Evolutionary conservation across 1,284 basidiomycete species (phyloP).

Genomic region (Cutaneotrichosporon sp.): DNA sequence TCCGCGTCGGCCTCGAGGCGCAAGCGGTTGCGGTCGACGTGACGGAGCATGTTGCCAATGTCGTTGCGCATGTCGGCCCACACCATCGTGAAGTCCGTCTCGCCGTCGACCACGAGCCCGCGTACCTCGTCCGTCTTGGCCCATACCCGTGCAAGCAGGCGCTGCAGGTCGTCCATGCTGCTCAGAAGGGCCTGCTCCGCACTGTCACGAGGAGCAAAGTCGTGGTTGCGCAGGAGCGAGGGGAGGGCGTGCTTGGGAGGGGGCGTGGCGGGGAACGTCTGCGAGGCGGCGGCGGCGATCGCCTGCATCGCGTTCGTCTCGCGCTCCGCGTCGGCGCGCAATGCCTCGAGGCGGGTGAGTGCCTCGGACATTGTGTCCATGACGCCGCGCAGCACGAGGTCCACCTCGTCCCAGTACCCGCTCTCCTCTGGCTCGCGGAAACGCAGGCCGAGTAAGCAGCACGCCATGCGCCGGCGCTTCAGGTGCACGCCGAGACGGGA

Average conservation of each 20-base stretch:
- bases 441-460: constrained; percentile 44
- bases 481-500: constrained; percentile 44
- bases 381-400: constrained; percentile 25
- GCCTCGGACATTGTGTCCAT: constrained; percentile 25
- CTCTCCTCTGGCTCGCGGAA: constrained; percentile 27
- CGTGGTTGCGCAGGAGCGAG: background rate
- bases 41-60: constrained; percentile 23
- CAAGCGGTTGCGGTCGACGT: constrained; percentile 22
- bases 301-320: constrained; percentile 9
- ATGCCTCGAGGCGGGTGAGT: constrained; percentile 24
- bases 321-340: constrained; percentile 21
- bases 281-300: background rate
- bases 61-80: constrained; percentile 26
- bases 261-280: background rate
- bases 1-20: constrained; percentile 13
- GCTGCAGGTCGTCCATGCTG: constrained; percentile 24
- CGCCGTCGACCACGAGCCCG: constrained; percentile 1
- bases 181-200: constrained; percentile 15
- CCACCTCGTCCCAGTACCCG: constrained; percentile 39
- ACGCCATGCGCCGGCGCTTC: constrained; percentile 41
- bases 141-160: constrained; percentile 22
- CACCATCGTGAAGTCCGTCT: background rate
- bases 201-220: constrained; percentile 23
- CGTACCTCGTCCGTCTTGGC: constrained; percentile 22
- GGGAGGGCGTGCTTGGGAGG: background rate